Evolutionary conservation across 1,139 yeast genomes (phyloP), one percentile per base, ranked within the genome.

Genomic region (Chernovozyma sophiae-reginae): DNA sequence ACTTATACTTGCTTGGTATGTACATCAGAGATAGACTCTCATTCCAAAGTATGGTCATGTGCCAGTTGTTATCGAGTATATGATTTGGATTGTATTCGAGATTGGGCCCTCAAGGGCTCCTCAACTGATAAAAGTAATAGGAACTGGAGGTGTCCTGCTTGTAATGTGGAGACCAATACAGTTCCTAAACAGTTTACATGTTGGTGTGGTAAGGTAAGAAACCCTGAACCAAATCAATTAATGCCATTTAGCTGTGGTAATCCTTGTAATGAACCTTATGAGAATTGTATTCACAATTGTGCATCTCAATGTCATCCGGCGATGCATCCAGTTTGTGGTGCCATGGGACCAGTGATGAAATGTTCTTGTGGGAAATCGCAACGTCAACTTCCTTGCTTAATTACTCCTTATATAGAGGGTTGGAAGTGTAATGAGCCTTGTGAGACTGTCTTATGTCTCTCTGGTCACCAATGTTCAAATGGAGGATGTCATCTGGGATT

Each of bases 221-320:
- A 85, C 45, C 97, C 97, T 0, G 65, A 60, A 14, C 62, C 70
- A 4, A 80, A 82, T 48, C 65, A 72, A 12, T 60, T 81, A 38
- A 63, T 76, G 42, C 96, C 97, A 0, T 94, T 89, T 49, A 81
- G 94, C 40, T 90, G 97, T 68, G 96, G 96, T 4, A 89, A 84
- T 56, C 71, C 87, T 1, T 89, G 97, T 62, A 73, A 74, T 37
- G 63, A 64, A 16, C 63, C 68, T 36, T 64, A 81, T 39, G 62
- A 62, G 16, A 65, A 73, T 7, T 86, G 96, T 57, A 73, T 81
- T 1, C 97, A 89, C 55, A 74, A 79, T 4, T 89, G 97, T 54
- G 62, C 86, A 3, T 62, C 79, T 8, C 71, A 74, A 15, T 89
- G 97, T 54, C 97, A 89, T 55, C 92, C 96, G 1, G 97, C 96